Base-by-base conservation (phyloP, 768 basidiomycete genomes). In the Aureoboletus auriporus region DNA sequence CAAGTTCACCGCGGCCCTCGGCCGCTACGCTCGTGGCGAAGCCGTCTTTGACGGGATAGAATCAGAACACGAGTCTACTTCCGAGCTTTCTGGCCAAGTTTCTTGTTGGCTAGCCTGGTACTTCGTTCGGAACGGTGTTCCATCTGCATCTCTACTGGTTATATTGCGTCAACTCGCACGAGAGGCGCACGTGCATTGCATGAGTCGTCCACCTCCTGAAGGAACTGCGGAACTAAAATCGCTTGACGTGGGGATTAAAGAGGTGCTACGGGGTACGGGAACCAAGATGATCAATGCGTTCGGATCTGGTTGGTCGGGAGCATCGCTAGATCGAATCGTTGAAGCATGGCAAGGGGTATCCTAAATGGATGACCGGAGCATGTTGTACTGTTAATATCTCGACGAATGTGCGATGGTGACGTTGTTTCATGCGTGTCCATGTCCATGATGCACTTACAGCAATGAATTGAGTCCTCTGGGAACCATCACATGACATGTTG, bases 191-290 rank as follows among this genome's bases (percentile, higher is more conserved):
- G 53, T 66, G 31, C 79, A 84, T 38, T 84, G 83, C 56, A 54
- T 76, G 12, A 71, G 69, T 8, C 62, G 63, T 4, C 66, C 77
- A 7, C 70, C 73, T 1, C 82, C 84, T 0, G 75, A 76, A 7
- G 84, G 83, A 0, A 80, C 77, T 0, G 44, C 49, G 12, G 65
- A 75, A 40, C 43, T 65, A 28, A 50, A 44, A 9, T 52, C 54
- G n/a, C 62, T 77, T 26, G 75, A 77, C 31, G 63, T 62, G 16
- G 86, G 84, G 0, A 92, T 98, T 52, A 84, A 82, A 57, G 88
- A 94, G 60, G 91, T 96, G 8, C 62, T 96, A 51, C 87, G 92
- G 59, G 80, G 83, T 0, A 88, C 93, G 0, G 94, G 94, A 2
- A 80, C 82, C 0, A 93, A 89, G 59, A 78, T 89, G 77, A 82